Conservation (phyloP, 371 early-diverging fungal genomes). For the Haplosporangium sp. region DNA sequence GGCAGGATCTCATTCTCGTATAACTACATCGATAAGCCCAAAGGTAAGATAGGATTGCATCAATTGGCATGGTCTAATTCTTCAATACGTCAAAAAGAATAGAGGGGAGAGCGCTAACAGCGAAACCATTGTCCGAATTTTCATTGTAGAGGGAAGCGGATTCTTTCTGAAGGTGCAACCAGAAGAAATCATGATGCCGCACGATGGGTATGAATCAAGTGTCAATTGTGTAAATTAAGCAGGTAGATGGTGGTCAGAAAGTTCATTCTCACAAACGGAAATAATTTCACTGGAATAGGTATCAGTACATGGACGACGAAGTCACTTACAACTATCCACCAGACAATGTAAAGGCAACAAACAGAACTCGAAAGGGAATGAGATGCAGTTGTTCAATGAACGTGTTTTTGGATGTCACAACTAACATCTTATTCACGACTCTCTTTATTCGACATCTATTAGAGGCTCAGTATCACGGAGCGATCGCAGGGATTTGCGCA, state of each 20-base stretch:
- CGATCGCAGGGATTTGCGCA: constrained; percentile 46
- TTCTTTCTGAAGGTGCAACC: constrained; percentile 39
- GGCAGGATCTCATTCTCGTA: constrained; percentile 33
- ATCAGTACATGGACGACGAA: constrained; percentile 53
- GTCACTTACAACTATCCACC: constrained; percentile 21
- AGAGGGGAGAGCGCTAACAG: background rate
- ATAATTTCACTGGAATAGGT: constrained; percentile 13
- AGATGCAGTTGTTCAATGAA: background rate
- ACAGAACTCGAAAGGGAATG: background rate
- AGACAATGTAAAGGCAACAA: constrained; percentile 24
- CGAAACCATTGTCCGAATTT: background rate
- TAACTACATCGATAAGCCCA: constrained; percentile 51
- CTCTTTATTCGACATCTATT: background rate
- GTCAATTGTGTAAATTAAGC: background rate
- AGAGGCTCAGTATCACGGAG: constrained; percentile 44
- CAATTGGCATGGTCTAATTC: background rate
- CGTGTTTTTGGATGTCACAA: background rate
- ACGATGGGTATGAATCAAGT: constrained; percentile 38
- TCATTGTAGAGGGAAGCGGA: constrained; percentile 33
- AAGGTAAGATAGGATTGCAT: constrained; percentile 19
- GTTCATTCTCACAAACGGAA: background rate
- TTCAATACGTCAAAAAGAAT: no score
- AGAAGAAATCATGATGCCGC: constrained; percentile 42
- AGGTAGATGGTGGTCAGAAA: background rate
- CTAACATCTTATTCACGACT: background rate